Percentiles rank a stretch among this genome's conserved stretches.
Evolutionary conservation across 768 basidiomycete genomes (phyloP).

Genomic region (Pleurotus sapidus): DNA sequence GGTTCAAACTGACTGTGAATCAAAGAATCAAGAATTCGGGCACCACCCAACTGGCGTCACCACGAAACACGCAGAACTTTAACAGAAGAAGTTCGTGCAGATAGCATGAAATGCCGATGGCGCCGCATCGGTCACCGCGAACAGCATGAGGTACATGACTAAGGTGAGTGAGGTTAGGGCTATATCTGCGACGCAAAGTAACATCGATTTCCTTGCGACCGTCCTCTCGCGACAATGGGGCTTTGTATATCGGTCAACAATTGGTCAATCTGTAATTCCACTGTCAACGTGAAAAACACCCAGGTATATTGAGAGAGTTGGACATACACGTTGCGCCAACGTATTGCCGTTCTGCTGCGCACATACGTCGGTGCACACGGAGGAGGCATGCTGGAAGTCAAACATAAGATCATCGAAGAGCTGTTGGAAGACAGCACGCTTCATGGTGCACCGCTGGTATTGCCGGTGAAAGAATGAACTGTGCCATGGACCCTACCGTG

Average conservation of each 20-base stretch:
- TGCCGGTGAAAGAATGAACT: too few species aligned
- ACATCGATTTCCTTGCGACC: constrained; percentile 43
- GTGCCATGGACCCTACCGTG: too few species aligned
- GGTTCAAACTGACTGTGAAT: too few species aligned
- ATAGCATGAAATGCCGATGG: too few species aligned
- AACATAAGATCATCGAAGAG: constrained; percentile 42
- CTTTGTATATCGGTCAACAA: constrained; percentile 42
- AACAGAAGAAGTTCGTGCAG: too few species aligned
- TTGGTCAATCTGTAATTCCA: constrained; percentile 34
- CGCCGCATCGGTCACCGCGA: constrained; percentile 29
- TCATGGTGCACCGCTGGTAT: too few species aligned
- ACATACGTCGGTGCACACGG: constrained; percentile 43
- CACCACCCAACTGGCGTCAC: too few species aligned
- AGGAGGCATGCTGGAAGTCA: constrained; percentile 57
- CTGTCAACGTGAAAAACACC: background rate
- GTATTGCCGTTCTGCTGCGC: constrained; percentile 48
- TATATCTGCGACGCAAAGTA: constrained; percentile 48
- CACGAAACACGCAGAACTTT: too few species aligned
- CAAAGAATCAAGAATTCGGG: too few species aligned
- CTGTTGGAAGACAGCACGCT: constrained; percentile 6
- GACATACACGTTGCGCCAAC: constrained; percentile 30
- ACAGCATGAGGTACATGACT: too few species aligned
- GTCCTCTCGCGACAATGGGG: constrained; percentile 48
- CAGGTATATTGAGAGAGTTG: background rate
- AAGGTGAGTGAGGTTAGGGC: background rate